Evolutionary conservation across 1,284 basidiomycete genomes (phyloP), one percentile per base, ranked within the genome.

Genomic region (Cystobasidium sp.): DNA sequence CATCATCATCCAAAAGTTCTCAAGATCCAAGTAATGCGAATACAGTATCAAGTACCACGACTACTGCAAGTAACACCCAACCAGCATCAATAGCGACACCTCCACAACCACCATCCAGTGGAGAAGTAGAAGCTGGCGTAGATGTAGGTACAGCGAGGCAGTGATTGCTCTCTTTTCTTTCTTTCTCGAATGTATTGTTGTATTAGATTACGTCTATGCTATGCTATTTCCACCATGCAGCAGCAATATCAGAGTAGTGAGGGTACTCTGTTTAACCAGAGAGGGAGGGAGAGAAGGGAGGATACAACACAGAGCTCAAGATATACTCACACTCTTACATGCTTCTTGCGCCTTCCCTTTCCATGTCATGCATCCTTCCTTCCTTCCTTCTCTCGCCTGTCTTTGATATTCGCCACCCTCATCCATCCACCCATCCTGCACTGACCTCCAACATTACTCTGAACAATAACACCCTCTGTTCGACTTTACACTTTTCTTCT

Each of bases 91-190:
- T 49, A n/a, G 14, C 31, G 46, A 10, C 63, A 65, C 14, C 63
- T 16, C 22, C 31, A 44, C 20, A 3, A 12, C 39, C 69, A 58
- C 49, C 62, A 37, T 37, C 70, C 10, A 10, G 6, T 22, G 62
- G 63, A 44, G 62, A 65, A 37, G 37, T 66, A 18, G 70, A 73
- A 47, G 4, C 37, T 3, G 70, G 70, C 10, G 70, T 58, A 7
- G 70, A 73, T 63, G 41, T 53, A 7, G 70, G 70, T 6, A 73
- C 70, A n/a, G 70, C 70, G 18, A 64, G 69, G 53, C 39, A 65
- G 53, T 66, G 41, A 47, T 6, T n/a, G 4, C n/a, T n/a, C n/a
- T n/a, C n/a, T n/a, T n/a, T n/a, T n/a, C n/a, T n/a, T 43, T 16
- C 20, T 62, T 4, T 1, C 46, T 49, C 6, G 12, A 12, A 31